Conservation (phyloP, 257 asterid species). For the Fraxinus anomala region DNA sequence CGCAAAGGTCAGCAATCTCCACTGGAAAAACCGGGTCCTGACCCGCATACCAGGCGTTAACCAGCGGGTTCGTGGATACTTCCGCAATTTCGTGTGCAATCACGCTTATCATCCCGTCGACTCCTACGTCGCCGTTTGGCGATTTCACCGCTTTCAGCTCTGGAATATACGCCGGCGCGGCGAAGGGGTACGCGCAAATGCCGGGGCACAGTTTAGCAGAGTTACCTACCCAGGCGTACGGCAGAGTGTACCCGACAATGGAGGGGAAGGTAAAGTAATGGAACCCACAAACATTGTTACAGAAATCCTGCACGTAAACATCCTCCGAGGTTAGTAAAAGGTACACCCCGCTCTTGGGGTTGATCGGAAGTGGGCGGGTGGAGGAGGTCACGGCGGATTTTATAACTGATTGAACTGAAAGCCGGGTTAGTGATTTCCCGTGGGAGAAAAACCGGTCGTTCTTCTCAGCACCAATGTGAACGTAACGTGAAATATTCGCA, state of each 20-base stretch:
- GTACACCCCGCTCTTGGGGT: conserved; percentile 72
- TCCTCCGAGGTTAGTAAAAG: conserved; percentile 73
- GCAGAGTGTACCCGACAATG: conserved; percentile 84
- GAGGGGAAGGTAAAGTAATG: conserved; percentile 91
- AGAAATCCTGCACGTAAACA: conserved; percentile 73
- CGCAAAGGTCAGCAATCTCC: conserved; percentile 88
- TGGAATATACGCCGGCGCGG: conserved; percentile 71
- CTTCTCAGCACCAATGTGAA: conserved; percentile 62
- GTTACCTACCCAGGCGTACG: conserved; percentile 95
- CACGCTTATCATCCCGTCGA: conserved; percentile 88
- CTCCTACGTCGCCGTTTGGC: conserved; percentile 80
- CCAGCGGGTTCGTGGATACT: conserved; percentile 71
- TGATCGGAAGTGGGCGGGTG: conserved; percentile 70
- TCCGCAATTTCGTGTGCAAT: conserved; percentile 90
- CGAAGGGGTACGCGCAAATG: conserved; percentile 77
- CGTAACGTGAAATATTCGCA: conserved; percentile 55
- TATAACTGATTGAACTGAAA: conserved; percentile 68
- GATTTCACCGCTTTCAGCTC: conserved; percentile 57
- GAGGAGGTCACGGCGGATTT: conserved; percentile 61
- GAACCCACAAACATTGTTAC: conserved; percentile 73
- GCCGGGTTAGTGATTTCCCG: conserved; percentile 68
- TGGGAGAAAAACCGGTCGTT: conserved; percentile 67
- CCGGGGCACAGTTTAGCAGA: conserved; percentile 77
- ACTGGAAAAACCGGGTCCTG: conserved; percentile 77
- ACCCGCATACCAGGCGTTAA: conserved; percentile 93